Evolutionary conservation across 345 rosid species (phyloP), one percentile per base, ranked within the genome.

Genomic region (Salix koriyanagi): DNA sequence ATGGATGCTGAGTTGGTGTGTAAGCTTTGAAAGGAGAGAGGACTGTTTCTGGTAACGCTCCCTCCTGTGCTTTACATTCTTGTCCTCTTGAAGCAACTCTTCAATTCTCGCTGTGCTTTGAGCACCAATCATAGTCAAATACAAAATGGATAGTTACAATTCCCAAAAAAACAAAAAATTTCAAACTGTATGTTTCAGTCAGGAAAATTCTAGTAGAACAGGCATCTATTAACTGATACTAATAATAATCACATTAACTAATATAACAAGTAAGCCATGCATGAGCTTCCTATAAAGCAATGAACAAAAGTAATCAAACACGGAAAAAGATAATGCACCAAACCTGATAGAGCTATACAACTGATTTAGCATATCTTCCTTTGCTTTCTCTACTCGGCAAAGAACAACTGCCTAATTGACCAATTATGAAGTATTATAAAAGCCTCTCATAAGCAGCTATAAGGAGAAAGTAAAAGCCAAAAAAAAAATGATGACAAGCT

Each of bases 351-450:
- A 89, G 83, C 96, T 91, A 82, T 96, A 92, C 54, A 96, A 80
- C 81, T 94, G 97, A 82, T 91, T 96, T 67, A 96, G 89, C 99
- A 96, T 96, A 78, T 96, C 97, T 84, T 96, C 99, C 85, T 90
- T 94, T 21, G 98, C 87, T 83, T 96, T 96, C 85, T 96, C 99
- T 39, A 96, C 99, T 88, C 91, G 97, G 84, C 99, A 96, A 74
- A 96, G 98, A 85, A 96, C 97, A 60, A 96, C 89, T 11, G 98
- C 98, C 99, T 96, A 95, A 82, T 79, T 75, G 73, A 71, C 62
- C 78, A 75, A 1, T 58, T 58, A 58, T 37, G 72, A 78, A 72
- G 61, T 75, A 2, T 56, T 66, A 66, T 70, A 81, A 48, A 34
- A 70, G 25, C 73, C 48, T 28, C 71, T 19, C 60, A 75, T 56